Base-by-base conservation (phyloP, 148 eudicot genomes). In the Chenopodium berlandieri region DNA sequence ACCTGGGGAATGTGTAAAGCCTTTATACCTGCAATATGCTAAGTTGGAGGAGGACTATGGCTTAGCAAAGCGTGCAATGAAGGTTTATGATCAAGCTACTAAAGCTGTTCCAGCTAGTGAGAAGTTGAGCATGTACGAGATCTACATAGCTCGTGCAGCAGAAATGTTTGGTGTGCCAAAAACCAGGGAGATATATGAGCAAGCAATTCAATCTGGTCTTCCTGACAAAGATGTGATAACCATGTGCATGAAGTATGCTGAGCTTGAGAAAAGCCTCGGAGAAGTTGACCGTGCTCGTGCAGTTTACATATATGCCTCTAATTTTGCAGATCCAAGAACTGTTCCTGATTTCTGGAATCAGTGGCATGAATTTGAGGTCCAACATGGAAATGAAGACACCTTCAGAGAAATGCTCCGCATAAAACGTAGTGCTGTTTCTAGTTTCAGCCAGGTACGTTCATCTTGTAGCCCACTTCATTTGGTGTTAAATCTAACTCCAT, bases 371-470 rank as follows among this genome's bases (percentile, higher is more conserved):
- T 96, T 96, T 83, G 99, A 96, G 85, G 98, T 92, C 71, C 93
- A 96, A 30, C 97, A 94, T 85, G 99, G 99, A 23, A 94, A 96
- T 78, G 95, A 94, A 79, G 99, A 94, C 80, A 96, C 98, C 71
- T 96, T 96, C 82, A 78, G 94, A 66, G 99, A 96, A 75, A 92
- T 94, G 99, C 92, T 91, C 25, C 92, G 98, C 14, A 89, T 94
- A 22, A 96, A 91, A 80, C 85, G 97, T 79, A 96, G 89, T 83
- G 94, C 92, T 66, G 77, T 93, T 87, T 94, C 98, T n/a, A 92
- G 93, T 75, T 91, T 81, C 77, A 96, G 98, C 80, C 98, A 90
- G 93, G 99, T 95, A 82, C n/a, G 27, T 34, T 75, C 14, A 27
- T 74, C n/a, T 47, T 69, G 74, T 50, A 22, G 27, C 44, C 20